Evolutionary conservation across 768 basidiomycete genomes (phyloP), one percentile per base, ranked within the genome.

Genomic region (Podaxis rugospora): DNA sequence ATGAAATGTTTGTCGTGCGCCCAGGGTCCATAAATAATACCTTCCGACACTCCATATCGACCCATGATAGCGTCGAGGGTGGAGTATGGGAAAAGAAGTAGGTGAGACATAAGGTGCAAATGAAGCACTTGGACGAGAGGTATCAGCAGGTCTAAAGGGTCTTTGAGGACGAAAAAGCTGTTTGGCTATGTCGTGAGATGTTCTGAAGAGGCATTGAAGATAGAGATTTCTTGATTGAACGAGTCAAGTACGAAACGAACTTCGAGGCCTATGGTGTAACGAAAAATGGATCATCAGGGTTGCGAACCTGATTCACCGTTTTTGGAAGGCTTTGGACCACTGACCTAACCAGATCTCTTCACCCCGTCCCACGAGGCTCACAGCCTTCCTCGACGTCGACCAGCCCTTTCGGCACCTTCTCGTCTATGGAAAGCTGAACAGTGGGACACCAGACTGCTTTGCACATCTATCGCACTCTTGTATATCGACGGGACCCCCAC

Each of bases 41-140:
- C 5, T 39, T 39, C 37, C 28, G 28, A n/a, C 13, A 11, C 27
- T 11, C 47, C 23, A 5, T 39, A 32, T 32, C 9, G 32, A 32
- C 32, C 7, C 9, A 32, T 27, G 32, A 35, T 35, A 40, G 27
- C 2, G 28, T 42, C n/a, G 51, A 36, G 14, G 32, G 42, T 44
- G 42, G 35, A 16, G 28, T 42, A 52, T 60, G 59, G 10, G 59
- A 59, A 53, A 53, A 60, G 59, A 60, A 60, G 59, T 14, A 13
- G 51, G 25, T 27, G 40, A 23, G 51, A 16, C 59, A 60, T 60
- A 36, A 42, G 59, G 52, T 27, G 10, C 27, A 10, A 28, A 28
- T 14, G 27, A 36, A 16, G 2, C 23, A 23, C n/a, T 37, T 23
- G 32, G 42, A 32, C 5, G 18, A n/a, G n/a, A 32, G 25, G 27